phyloP scores from a whole-genome alignment of 2,329 filamentous ascomycete species.

The Ramichloridium luteum region DNA sequence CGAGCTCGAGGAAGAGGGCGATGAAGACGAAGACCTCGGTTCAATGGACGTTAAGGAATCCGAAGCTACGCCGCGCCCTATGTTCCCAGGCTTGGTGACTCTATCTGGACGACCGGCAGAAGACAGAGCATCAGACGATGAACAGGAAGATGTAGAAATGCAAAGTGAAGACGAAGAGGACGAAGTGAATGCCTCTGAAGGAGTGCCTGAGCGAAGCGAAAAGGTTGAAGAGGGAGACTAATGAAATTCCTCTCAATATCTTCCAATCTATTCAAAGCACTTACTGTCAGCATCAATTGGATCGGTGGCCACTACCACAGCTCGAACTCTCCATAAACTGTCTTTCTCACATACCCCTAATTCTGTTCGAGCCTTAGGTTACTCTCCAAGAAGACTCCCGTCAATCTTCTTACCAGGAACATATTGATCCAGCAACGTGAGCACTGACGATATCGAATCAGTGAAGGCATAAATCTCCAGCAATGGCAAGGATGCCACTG shows the following conservation, averaged over 20 bases:
- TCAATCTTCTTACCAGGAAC: too few relatives aligned
- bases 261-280: not conserved
- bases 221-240: conserved; percentile 1
- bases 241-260: not conserved
- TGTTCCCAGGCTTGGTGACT: conserved; percentile 16
- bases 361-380: too few relatives aligned
- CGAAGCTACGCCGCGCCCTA: conserved; percentile 7
- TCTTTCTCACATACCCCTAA: too few relatives aligned
- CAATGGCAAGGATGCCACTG: not conserved
- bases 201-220: not conserved
- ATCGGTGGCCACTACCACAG: too few relatives aligned
- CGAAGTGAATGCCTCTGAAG: conserved; percentile 2
- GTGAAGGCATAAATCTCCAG: not conserved
- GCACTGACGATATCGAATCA: too few relatives aligned
- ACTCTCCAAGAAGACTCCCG: too few relatives aligned
- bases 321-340: too few relatives aligned
- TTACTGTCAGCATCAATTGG: too few relatives aligned
- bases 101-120: conserved; percentile 6
- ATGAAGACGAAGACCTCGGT: conserved; percentile 8
- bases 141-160: conserved; percentile 15
- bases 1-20: conserved; percentile 34
- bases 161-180: conserved; percentile 10
- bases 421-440: too few relatives aligned
- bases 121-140: conserved; percentile 8
- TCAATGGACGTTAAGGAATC: conserved; percentile 7